Base-by-base conservation (phyloP, 2,329 filamentous ascomycete genomes). In the Penicillium sp. region DNA sequence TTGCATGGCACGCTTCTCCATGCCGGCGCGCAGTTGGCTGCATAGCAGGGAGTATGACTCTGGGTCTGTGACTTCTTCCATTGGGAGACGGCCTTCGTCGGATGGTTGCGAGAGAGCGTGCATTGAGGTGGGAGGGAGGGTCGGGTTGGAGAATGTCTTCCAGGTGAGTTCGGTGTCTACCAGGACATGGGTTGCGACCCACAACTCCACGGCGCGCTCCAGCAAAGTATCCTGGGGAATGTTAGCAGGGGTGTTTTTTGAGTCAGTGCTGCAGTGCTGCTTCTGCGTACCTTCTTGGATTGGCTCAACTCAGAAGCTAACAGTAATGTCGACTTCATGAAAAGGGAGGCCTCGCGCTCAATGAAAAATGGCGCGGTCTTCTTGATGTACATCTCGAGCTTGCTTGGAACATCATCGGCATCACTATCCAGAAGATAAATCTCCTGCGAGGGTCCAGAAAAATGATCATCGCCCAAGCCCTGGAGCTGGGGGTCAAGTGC, bases 111-210 rank as follows among this genome's bases (percentile, higher is more conserved):
- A 67, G 32, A 73, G 60, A 5, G 69, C 62, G 47, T 74, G 67
- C 51, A 69, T 62, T 8, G 70, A 66, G 10, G 69, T 68, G 9
- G 70, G 67, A 9, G 67, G 68, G 15, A 73, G 59, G 8, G 67
- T 78, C 48, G 62, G 74, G 58, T 80, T 80, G 45, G 74, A 75
- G 59, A 74, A 80, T 3, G 80, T 67, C 52, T 79, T 75, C 75
- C 79, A 80, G 41, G 70, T 69, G 20, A 80, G 57, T 20, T 77
- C 72, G 3, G 66, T 69, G 18, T 80, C 77, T n/a, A 78, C 77
- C 13, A 85, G 73, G 39, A 84, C 75, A 32, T 77, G 75, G 7
- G 82, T 84, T 12, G 78, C 76, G 24, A 80, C 74, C 81, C 82
- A 85, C 4, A 85, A 70, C 56, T 84, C 80, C 40, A 84, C 66